A percentile compares a stretch with the other conserved stretches of the same genome.
phyloP scores from a whole-genome alignment of 208 protist species.

The Leishmania amazonensis region DNA sequence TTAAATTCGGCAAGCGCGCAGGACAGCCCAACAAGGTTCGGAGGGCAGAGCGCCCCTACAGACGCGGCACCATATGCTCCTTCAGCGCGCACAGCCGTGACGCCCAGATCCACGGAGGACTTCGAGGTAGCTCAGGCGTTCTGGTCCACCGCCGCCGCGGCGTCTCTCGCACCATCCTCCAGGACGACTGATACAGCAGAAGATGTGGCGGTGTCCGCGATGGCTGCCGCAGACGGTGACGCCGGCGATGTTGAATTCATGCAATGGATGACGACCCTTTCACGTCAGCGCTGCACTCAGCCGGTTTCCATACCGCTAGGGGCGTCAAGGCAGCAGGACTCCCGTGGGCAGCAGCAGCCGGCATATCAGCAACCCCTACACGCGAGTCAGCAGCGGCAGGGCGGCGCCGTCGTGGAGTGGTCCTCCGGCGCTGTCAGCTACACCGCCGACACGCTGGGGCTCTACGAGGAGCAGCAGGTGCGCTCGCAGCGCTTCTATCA shows the following conservation, averaged over 20 bases:
- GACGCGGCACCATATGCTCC: not conserved
- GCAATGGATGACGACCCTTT: not conserved
- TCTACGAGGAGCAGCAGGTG: conserved; percentile 59
- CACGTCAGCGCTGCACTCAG: not conserved
- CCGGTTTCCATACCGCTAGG: not conserved
- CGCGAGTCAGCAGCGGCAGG: not conserved
- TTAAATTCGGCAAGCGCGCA: not conserved
- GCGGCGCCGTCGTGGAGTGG: conserved; percentile 71
- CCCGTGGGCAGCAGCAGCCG: not conserved
- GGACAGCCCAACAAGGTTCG: not conserved
- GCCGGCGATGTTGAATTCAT: not conserved
- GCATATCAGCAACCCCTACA: not conserved
- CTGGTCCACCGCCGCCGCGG: not conserved
- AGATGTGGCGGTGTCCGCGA: not conserved
- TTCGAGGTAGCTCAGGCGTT: not conserved
- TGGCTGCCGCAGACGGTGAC: not conserved
- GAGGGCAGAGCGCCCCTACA: not conserved
- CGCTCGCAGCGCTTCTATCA: conserved; percentile 49
- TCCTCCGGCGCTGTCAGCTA: conserved; percentile 52
- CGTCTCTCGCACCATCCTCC: not conserved
- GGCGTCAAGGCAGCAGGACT: not conserved
- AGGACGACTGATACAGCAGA: not conserved
- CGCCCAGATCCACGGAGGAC: not conserved
- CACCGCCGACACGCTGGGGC: conserved; percentile 59
- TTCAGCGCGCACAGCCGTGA: not conserved